phyloP scores from a whole-genome alignment of 2,329 filamentous ascomycete species.

The Xylaria sp. region DNA sequence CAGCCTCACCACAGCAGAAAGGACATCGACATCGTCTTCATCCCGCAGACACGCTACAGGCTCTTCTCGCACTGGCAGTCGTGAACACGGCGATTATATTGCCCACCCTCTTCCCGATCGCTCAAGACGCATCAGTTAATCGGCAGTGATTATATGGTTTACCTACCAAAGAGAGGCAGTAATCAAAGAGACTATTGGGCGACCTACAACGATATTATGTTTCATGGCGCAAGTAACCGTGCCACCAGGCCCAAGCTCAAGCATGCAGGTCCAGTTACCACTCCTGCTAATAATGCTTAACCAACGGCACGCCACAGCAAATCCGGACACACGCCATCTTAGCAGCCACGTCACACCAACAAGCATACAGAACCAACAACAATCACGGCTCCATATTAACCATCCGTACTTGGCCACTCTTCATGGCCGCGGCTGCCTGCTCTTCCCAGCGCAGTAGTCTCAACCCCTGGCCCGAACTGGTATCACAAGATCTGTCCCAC shows the following conservation, averaged over 20 bases:
- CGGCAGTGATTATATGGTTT: not conserved
- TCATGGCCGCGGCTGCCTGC: constrained; percentile 21
- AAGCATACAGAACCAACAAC: not conserved
- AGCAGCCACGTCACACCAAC: not conserved
- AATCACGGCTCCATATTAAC: constrained; percentile 3
- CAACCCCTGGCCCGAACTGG: not conserved
- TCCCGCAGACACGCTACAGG: constrained; percentile 12
- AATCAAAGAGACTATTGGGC: not conserved
- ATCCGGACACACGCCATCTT: constrained; percentile 8
- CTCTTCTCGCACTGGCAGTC: constrained; percentile 16
- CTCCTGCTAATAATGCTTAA: not conserved
- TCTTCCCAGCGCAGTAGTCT: constrained; percentile 1
- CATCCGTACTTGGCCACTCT: not conserved
- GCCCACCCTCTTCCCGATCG: constrained; percentile 31
- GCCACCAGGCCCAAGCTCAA: not conserved
- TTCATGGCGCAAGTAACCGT: constrained; percentile 19
- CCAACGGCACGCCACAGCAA: constrained; percentile 3
- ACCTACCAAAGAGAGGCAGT: not conserved
- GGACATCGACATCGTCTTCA: constrained; percentile 2
- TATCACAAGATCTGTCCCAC: constrained; percentile 28
- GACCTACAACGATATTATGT: constrained; percentile 8
- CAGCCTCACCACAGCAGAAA: constrained; percentile 27
- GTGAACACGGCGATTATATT: constrained; percentile 30
- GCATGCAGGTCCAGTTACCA: not conserved
- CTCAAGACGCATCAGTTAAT: constrained; percentile 9